Evolutionary conservation across 495 filamentous ascomycete species (phyloP).

Genomic region (Saxophila tyrrhenica): DNA sequence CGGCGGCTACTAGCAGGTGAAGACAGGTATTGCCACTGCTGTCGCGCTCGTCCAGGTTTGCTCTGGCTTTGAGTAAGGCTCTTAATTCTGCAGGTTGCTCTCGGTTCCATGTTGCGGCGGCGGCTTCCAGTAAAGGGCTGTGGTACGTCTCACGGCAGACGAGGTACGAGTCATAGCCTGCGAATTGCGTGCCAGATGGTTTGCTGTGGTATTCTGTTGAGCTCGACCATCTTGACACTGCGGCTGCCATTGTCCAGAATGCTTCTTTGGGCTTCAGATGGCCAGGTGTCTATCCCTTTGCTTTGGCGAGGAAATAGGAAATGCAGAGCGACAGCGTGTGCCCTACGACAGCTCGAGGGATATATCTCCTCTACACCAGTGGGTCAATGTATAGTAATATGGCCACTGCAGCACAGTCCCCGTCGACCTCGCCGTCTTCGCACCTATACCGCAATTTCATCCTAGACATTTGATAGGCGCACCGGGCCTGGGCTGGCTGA

Average conservation of each 20-base stretch:
- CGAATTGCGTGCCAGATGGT: neutral
- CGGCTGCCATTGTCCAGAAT: too few relatives aligned
- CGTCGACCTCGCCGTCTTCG: neutral
- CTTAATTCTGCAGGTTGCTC: neutral
- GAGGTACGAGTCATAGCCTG: neutral
- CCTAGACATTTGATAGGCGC: too few relatives aligned
- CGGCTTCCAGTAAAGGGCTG: neutral
- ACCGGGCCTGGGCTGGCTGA: neutral
- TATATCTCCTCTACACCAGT: neutral
- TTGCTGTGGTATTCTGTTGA: neutral
- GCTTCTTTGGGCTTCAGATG: too few relatives aligned
- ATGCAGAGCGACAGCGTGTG: too few relatives aligned
- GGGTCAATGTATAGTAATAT: neutral
- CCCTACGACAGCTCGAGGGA: too few relatives aligned
- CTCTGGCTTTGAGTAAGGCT: neutral
- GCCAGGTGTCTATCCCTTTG: too few relatives aligned
- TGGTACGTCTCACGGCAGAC: neutral
- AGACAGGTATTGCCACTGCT: neutral
- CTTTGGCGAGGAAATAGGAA: too few relatives aligned
- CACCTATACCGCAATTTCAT: neutral
- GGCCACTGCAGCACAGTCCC: neutral
- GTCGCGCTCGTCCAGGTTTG: neutral
- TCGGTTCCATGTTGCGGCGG: neutral
- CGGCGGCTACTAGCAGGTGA: neutral
- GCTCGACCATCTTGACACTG: neutral